phyloP scores from a whole-genome alignment of 768 basidiomycete species.

The Amanita fuliginea region DNA sequence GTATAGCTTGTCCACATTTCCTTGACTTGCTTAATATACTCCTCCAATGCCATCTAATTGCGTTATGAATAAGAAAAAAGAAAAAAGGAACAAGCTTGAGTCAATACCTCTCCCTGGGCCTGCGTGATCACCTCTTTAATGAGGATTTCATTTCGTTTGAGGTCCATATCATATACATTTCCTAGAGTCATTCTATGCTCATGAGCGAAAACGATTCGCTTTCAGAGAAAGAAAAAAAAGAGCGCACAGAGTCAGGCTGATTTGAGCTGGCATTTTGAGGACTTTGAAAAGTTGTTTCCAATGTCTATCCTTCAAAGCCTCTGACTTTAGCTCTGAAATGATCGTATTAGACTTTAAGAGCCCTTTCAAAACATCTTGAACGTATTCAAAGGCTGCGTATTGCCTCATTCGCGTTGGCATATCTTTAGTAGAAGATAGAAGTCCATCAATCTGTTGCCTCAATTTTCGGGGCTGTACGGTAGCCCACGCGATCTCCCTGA shows the following conservation, averaged over 20 bases:
- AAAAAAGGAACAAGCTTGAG: constrained; percentile 13
- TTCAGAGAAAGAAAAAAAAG: constrained; percentile 6
- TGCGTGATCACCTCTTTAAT: constrained; percentile 96
- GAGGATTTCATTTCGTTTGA: constrained; percentile 81
- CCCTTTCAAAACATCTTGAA: constrained; percentile 81
- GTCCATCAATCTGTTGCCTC: constrained; percentile 86
- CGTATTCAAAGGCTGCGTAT: constrained; percentile 97
- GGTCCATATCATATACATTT: constrained; percentile 92
- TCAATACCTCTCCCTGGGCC: constrained; percentile 85
- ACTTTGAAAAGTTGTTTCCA: constrained; percentile 97
- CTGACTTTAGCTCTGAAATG: constrained; percentile 92
- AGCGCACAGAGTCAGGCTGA: constrained; percentile 62
- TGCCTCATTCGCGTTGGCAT: constrained; percentile 99
- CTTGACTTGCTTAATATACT: constrained; percentile 93
- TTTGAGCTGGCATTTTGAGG: constrained; percentile 62
- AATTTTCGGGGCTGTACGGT: constrained; percentile 92
- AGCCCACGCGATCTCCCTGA: constrained; percentile 84
- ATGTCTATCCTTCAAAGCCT: constrained; percentile 93
- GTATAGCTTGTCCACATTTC: constrained; percentile 96
- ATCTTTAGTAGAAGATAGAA: constrained; percentile 89
- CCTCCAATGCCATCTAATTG: constrained; percentile 83
- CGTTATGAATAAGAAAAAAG: constrained; percentile 10
- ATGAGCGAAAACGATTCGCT: constrained; percentile 4
- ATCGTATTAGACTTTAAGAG: constrained; percentile 84
- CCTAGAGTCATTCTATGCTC: constrained; percentile 79